Base-by-base conservation (phyloP, 192 early-diverging fungal species). In the Funneliformis mosseae region DNA sequence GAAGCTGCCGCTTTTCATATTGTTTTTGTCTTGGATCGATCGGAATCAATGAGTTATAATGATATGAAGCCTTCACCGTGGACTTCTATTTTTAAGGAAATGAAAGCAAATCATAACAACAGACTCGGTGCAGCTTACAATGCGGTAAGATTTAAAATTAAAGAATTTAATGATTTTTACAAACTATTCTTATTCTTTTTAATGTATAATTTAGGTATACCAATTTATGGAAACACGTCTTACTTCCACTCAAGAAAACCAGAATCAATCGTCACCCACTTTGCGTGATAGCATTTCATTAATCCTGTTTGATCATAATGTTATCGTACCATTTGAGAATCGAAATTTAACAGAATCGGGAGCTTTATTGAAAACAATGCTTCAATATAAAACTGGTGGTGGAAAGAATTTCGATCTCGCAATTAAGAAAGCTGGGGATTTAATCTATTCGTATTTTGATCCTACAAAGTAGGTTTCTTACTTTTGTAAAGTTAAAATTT, bases 1-100 rank as follows among this genome's bases (percentile, higher is more conserved):
- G 41, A 42, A 50, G 67, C 46, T 28, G 48, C 39, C 16, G 48
- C 39, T 2, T 81, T 78, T 21, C 81, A 81, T 55, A 77, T 81
- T 62, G 38, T 81, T 18, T 81, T 81, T 41, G 81, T 67, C 9
- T 23, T 81, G 9, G 81, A 81, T 76, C 55, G 76, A n/a, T 78
- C 75, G 9, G 63, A 64, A 16, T 81, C 81, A 9, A 81, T 81
- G 81, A 10, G 33, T 62, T 23, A 9, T n/a, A 10, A 23, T 9
- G 81, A 81, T 68, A 63, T 7, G 6, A 60, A 46, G 55, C 81
- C 81, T 18, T 8, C 61, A 33, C 27, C 8, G 5, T 27, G 66
- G 5, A n/a, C 18, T 10, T 38, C 41, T 16, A 41, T 62, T 39
- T 55, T 27, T 16, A 23, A 77, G 9, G 28, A 48, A 11, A 16